phyloP scores from a whole-genome alignment of 2,329 filamentous ascomycete species.

The Beauveria varroae region DNA sequence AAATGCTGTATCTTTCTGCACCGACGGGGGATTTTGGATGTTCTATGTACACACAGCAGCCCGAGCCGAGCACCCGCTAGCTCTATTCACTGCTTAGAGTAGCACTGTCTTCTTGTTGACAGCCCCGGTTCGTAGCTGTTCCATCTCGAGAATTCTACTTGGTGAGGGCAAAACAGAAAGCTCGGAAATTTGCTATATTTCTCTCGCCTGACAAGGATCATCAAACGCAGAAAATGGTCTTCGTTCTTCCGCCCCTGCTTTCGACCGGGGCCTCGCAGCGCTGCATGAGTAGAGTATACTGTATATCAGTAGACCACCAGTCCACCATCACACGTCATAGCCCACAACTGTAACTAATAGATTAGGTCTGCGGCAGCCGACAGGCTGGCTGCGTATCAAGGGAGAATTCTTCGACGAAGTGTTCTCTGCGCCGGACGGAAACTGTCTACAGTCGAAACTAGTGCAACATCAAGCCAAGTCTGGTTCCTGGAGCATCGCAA shows the following conservation, averaged over 20 bases:
- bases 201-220: not conserved
- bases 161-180: not conserved
- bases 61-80: conserved; percentile 7
- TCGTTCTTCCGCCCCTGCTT: not conserved
- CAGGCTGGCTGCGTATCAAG: not conserved
- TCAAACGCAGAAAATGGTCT: not conserved
- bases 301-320: not conserved
- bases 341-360: not conserved
- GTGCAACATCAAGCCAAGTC: not conserved
- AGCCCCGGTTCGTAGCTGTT: not conserved
- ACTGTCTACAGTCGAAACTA: not conserved
- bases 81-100: not conserved
- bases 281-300: not conserved
- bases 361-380: not conserved
- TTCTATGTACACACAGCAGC: not conserved
- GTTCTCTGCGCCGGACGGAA: not conserved
- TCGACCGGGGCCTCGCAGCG: not conserved
- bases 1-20: not conserved
- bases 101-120: not conserved
- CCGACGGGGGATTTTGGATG: not conserved
- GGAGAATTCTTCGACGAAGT: not conserved
- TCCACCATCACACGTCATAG: not conserved
- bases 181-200: not conserved
- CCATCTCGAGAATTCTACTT: not conserved
- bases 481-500: not conserved